Base-by-base conservation (phyloP, 805 yeast genomes). In the Candida corydali region DNA sequence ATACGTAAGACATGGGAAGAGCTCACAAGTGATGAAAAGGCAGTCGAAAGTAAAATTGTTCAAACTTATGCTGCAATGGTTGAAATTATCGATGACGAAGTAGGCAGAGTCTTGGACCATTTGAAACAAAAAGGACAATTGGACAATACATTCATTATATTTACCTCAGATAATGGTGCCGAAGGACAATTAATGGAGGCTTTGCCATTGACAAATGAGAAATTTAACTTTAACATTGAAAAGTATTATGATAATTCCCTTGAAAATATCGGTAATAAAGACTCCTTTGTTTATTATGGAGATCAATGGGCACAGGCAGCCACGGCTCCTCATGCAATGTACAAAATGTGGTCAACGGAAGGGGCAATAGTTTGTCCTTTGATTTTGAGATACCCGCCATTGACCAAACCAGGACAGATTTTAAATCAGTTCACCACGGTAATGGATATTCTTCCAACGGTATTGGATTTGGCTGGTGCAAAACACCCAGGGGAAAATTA, bases 11-110 rank as follows among this genome's bases (percentile, higher is more conserved):
- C 60, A 8, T 75, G 80, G 79, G 45, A 44, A 6, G 72, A 72
- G 12, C 47, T 74, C 29, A 52, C 58, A 8, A 59, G 50, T 1
- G 52, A 63, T 3, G 73, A 71, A 40, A 55, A 56, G 40, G 43
- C 43, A 22, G 45, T 51, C 11, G 72, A 73, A 40, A 38, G 70
- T 5, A 56, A 68, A 35, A 62, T 72, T 15, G 75, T 76, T 80
- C 78, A 73, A 44, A 60, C 67, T 8, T 78, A 76, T 50, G 82
- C 82, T n/a, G 81, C 80, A 3, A 77, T 78, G 79, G 82, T 78
- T 16, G 80, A 76, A 29, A 52, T 67, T 3, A 46, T 77, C 51
- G 84, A 78, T 45, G 49, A 49, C 25, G 67, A 76, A 38, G 55
- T 78, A 23, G 84, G 82, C 2, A 59, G 69, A 37, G 68, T 76